phyloP scores from a whole-genome alignment of 169 alveolate genomes.

The Plasmodium berghei region DNA sequence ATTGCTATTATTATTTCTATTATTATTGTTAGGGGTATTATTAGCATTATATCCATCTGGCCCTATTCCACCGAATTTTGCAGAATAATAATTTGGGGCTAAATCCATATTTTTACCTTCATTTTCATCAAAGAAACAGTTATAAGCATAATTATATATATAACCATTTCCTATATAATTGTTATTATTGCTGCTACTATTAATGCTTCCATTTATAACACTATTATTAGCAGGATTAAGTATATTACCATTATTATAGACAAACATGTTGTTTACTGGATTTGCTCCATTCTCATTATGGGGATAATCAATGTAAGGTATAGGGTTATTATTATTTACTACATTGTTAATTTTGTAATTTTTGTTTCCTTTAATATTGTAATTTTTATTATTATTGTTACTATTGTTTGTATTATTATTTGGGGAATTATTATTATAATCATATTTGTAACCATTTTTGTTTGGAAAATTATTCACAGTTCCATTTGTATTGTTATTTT shows the following conservation, averaged over 20 bases:
- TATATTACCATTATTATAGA: slow-evolving; percentile 18
- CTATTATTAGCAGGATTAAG: not conserved
- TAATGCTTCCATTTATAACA: not conserved
- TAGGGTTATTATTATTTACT: slow-evolving; percentile 1
- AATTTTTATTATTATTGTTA: slow-evolving; percentile 11
- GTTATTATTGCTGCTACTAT: not conserved
- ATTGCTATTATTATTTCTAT: not conserved
- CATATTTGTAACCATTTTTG: slow-evolving; percentile 22
- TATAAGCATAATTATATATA: slow-evolving; percentile 36
- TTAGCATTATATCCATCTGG: slow-evolving; percentile 9
- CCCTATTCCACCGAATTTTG: slow-evolving; percentile 16
- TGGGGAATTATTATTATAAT: slow-evolving; percentile 9
- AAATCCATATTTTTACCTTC: slow-evolving; percentile 39
- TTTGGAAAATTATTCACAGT: not conserved
- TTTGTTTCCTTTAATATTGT: slow-evolving; percentile 4
- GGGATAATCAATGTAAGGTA: not conserved
- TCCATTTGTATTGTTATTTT: not conserved
- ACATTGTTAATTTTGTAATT: not conserved
- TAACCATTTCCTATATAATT: slow-evolving; percentile 4
- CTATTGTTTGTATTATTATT: too few relatives aligned
- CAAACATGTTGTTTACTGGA: slow-evolving; percentile 34
- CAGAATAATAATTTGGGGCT: slow-evolving; percentile 17
- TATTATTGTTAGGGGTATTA: slow-evolving; percentile 11
- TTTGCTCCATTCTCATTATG: slow-evolving; percentile 12
- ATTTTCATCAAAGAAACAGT: slow-evolving; percentile 47